A percentile compares a stretch with the other conserved stretches of the same genome.
Conservation (phyloP, 345 rosid species). For the Dimocarpus longan region DNA sequence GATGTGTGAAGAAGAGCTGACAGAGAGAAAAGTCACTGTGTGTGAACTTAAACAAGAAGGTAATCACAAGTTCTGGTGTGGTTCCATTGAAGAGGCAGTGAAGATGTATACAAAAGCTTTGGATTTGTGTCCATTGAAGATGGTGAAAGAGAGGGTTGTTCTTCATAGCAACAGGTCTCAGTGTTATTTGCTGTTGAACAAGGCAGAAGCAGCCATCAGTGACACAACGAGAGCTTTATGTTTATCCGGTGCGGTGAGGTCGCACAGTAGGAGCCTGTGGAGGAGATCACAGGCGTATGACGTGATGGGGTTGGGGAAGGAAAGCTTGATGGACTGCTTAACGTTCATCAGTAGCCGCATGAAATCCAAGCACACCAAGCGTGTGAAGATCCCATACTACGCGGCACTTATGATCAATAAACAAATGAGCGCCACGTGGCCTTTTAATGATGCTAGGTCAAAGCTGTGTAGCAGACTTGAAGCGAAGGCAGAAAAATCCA, state of each 20-base stretch:
- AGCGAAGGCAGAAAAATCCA: constrained; percentile 1
- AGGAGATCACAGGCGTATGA: constrained; percentile 91
- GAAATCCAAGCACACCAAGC: constrained; percentile 27
- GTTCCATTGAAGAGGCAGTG: constrained; percentile 47
- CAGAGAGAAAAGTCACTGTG: constrained; percentile 46
- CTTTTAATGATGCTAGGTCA: constrained; percentile 33
- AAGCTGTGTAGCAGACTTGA: constrained; percentile 10
- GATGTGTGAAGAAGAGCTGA: constrained; percentile 57
- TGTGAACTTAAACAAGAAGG: constrained; percentile 60
- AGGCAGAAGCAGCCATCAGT: constrained; percentile 63
- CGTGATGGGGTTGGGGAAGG: constrained; percentile 60
- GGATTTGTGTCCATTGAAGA: constrained; percentile 54
- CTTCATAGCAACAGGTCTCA: constrained; percentile 80
- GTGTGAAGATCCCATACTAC: constrained; percentile 52
- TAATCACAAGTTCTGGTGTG: constrained; percentile 55
- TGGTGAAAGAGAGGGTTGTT: constrained; percentile 64
- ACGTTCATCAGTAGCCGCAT: constrained; percentile 52
- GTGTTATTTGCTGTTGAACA: constrained; percentile 56
- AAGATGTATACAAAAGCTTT: constrained; percentile 54
- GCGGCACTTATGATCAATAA: constrained; percentile 62
- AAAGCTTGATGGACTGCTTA: constrained; percentile 82
- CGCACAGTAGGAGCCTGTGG: constrained; percentile 82
- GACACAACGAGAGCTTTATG: constrained; percentile 82
- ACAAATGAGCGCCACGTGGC: constrained; percentile 71
- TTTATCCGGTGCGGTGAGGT: constrained; percentile 39